Base-by-base conservation (phyloP, 495 filamentous ascomycete genomes). In the Podospora anserina region DNA sequence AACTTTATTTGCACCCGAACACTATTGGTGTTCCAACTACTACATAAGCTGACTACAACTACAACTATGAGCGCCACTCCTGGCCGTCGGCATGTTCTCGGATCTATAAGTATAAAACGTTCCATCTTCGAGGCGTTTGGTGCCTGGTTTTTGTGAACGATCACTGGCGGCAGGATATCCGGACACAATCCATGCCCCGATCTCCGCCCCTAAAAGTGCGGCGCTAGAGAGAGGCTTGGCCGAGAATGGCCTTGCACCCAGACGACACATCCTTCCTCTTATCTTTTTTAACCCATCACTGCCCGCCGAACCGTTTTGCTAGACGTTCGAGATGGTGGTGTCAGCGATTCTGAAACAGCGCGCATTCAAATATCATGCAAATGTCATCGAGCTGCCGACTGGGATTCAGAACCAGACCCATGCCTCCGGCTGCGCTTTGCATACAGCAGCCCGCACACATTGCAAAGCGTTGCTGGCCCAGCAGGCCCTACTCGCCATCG, bases 371-470 rank as follows among this genome's bases (percentile, higher is more conserved):
- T 3, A 32, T 49, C 15, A 49, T 49, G 39, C 39, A 49, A 49
- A 5, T 49, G 39, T 18, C 39, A 49, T 49, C 13, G 39, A 49
- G 39, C 39, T 11, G 39, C 39, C 2, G 39, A 49, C 15, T n/a
- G 59, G 7, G 59, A 61, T 18, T 28, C 59, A 32, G 27, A 63
- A 39, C 30, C 20, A 19, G 61, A 63, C 20, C 61, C 32, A 3
- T 49, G 30, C 32, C n/a, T 63, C 19, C 30, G 53, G 19, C 62
- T 49, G 39, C 66, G 60, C 66, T 73, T 73, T 18, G 71, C 68
- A 61, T 61, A 67, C 30, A 73, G 19, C 53, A 73, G 56, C 16
- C 71, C 71, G 26, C 71, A 73, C 3, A 73, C 71, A 62, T 73
- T 73, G 9, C 71, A 73, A 3, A 73, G 64, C n/a, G 66, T 73